Evolutionary conservation across 2,329 filamentous ascomycete genomes (phyloP), one percentile per base, ranked within the genome.

Genomic region (Clonostachys rosea): DNA sequence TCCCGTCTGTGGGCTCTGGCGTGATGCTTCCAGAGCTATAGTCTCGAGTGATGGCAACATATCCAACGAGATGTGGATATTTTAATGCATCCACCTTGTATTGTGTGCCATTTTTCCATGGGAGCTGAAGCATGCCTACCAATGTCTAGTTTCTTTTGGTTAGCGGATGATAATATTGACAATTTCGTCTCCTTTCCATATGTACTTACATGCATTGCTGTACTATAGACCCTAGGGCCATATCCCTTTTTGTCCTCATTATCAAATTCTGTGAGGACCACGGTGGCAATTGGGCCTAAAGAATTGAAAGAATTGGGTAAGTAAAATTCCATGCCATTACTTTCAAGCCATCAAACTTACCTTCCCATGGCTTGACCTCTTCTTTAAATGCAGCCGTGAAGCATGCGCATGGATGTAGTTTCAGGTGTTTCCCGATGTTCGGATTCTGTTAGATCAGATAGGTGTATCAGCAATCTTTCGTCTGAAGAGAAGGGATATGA

Each of bases 181-280:
- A 20, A 20, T 20, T 20, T 5, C 6, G 20, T 20, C 20, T 20
- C 20, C 20, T 20, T 20, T 20, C 20, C 20, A 20, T 6, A 20
- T 20, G 14, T 36, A 60, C 74, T 57, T 59, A 78, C 76, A 47
- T 83, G 54, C 86, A 94, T 91, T 57, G 79, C 79, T 2, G 81
- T 81, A 10, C 83, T 75, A 71, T 96, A 90, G 24, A 96, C 71
- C 63, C 95, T 95, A 44, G 77, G 75, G 37, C 92, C 92, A 57
- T 96, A 89, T 48, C 90, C 89, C 40, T 83, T 74, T 6, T 81
- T 80, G 61, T 96, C 90, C 1, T 91, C 74, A 55, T 96, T 86
- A 53, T 95, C 87, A 55, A 91, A 89, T 46, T 87, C 83, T 40
- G 76, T 81, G 52, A 89, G 85, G 17, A 91, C 84, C 5, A 82